These are phyloP conservation scores for Allomyces macrogynus DNA, from an alignment of 192 early-diverging fungal genomes.

Conservation along the genomic window DNA sequence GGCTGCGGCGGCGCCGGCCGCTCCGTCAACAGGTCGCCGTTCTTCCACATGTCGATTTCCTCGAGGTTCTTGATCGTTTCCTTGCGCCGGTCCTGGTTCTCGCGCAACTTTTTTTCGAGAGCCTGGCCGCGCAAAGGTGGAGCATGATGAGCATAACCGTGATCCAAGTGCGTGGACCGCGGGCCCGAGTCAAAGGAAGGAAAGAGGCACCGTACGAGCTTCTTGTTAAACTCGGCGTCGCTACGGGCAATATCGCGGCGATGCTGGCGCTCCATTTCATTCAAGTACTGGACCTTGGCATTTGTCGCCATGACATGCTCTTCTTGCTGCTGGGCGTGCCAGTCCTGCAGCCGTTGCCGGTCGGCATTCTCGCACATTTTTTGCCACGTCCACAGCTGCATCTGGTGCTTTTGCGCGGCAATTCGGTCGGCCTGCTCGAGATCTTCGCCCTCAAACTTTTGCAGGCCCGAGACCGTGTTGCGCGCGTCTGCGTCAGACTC, in stretches of 20 bases:
- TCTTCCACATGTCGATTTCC: conserved; percentile 21
- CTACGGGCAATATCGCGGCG: conserved; percentile 12
- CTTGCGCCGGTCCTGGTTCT: conserved; percentile 8
- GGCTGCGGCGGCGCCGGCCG: conserved; percentile 21
- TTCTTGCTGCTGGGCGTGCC: conserved; percentile 10
- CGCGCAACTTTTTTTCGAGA: conserved; percentile 18
- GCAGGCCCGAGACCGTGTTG: conserved; percentile 18
- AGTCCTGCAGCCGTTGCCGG: conserved; percentile 3
- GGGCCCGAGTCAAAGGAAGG: not conserved
- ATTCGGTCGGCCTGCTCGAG: conserved; percentile 11
- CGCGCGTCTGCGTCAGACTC: conserved; percentile 17
- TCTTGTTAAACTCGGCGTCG: conserved; percentile 20
- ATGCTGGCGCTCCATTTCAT: conserved; percentile 17
- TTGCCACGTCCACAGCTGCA: conserved; percentile 23
- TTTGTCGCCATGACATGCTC: conserved; percentile 16
- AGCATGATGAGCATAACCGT: not conserved
- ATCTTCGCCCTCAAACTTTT: conserved; percentile 37
- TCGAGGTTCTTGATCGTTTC: conserved; percentile 17
- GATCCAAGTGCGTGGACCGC: not conserved
- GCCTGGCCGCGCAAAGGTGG: not conserved
- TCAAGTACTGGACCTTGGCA: conserved; percentile 14
- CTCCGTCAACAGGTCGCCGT: conserved; percentile 30
- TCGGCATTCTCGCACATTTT: conserved; percentile 15
- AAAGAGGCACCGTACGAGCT: conserved; percentile 11
- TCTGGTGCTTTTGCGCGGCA: conserved; percentile 24